Conservation (phyloP, 1,284 basidiomycete species). For the Sporisorium sorghi region DNA sequence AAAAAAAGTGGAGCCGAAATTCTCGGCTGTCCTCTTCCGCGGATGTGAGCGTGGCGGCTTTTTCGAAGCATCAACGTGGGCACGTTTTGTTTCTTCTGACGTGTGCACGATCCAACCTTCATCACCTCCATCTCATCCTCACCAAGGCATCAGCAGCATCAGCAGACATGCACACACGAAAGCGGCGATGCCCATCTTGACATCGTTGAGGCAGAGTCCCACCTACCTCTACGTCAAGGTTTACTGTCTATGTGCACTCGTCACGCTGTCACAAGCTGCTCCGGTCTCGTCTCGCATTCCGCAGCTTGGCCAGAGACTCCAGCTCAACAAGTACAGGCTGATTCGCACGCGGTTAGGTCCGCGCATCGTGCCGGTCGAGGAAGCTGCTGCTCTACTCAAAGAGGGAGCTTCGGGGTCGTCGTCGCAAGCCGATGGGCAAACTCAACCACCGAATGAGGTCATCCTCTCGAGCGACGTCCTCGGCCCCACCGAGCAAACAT, state of each 20-base stretch:
- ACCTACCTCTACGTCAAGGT: constrained; percentile 65
- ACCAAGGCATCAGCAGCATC: not conserved
- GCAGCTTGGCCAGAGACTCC: constrained; percentile 32
- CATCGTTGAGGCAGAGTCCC: constrained; percentile 56
- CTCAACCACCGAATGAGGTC: constrained; percentile 13
- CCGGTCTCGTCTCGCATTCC: constrained; percentile 61
- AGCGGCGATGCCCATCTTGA: constrained; percentile 52
- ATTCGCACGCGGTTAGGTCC: constrained; percentile 36
- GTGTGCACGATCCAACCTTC: not conserved
- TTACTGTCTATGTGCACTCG: constrained; percentile 61
- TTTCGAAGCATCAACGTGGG: no score
- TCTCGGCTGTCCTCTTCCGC: not conserved
- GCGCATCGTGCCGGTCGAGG: constrained; percentile 35
- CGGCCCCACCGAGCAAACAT: constrained; percentile 19
- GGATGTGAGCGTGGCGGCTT: constrained; percentile 10
- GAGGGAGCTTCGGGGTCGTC: not conserved
- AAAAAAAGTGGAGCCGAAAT: not conserved
- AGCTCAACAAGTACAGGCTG: constrained; percentile 36
- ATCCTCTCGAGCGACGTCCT: constrained; percentile 50
- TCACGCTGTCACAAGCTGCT: constrained; percentile 61
- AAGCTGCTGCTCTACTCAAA: not conserved
- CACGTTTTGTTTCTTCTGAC: not conserved
- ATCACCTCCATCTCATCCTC: constrained; percentile 4
- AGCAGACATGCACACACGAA: constrained; percentile 7
- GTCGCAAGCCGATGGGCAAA: not conserved